Conservation (phyloP, 768 basidiomycete species). For the Sistotremastrum niveocremeum region DNA sequence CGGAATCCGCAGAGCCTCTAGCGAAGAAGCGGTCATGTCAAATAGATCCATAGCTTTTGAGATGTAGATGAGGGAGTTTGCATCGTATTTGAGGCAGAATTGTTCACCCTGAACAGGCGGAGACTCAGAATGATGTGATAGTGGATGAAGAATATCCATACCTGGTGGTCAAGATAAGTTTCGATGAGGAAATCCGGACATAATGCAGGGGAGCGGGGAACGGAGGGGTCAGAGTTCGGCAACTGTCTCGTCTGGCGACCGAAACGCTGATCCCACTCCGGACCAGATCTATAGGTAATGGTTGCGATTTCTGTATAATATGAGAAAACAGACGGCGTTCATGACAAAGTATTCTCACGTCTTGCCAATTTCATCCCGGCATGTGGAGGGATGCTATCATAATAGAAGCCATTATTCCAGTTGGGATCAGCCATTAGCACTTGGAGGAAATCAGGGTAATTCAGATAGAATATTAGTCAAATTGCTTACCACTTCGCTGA, state of each 20-base stretch:
- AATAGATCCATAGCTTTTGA: conserved; percentile 99
- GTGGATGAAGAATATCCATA: conserved; percentile 10
- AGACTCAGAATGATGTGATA: neutral
- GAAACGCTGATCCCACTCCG: conserved; percentile 99
- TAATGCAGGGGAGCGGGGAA: conserved; percentile 49
- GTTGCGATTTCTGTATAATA: conserved; percentile 79
- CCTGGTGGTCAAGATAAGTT: conserved; percentile 92
- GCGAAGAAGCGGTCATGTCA: conserved; percentile 75
- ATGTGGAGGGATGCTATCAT: conserved; percentile 89
- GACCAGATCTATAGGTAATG: conserved; percentile 96
- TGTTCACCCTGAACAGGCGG: conserved; percentile 58
- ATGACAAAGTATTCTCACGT: conserved; percentile 37
- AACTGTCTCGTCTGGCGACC: conserved; percentile 53
- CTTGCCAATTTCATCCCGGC: conserved; percentile 97
- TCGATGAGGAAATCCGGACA: conserved; percentile 98
- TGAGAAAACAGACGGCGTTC: neutral
- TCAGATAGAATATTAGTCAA: conserved; percentile 1
- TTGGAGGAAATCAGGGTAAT: conserved; percentile 18
- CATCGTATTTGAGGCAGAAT: conserved; percentile 98
- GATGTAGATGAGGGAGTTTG: conserved; percentile 96
- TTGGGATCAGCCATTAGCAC: conserved; percentile 99
- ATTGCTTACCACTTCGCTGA: conserved; percentile 74
- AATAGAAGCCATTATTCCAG: conserved; percentile 99
- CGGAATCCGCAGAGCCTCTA: conserved; percentile 29
- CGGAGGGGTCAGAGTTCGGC: conserved; percentile 19